Conservation (phyloP, 805 yeast species). For the Barnettozyma californica region DNA sequence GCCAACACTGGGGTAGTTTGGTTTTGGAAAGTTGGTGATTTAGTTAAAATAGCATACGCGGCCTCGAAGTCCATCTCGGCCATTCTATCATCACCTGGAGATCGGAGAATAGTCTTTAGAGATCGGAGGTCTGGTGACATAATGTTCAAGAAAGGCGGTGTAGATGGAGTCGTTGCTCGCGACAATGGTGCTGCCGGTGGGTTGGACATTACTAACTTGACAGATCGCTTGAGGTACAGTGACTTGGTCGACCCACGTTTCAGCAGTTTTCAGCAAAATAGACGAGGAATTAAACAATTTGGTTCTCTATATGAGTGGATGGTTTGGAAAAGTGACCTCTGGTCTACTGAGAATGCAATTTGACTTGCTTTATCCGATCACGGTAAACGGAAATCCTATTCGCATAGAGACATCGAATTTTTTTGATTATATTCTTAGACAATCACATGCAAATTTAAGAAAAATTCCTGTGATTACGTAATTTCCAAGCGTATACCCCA, state of each 20-base stretch:
- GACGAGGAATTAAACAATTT: neutral
- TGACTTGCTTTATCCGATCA: neutral
- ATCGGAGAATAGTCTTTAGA: conserved; percentile 1
- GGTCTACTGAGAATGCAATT: neutral
- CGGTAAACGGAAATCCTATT: too few species aligned
- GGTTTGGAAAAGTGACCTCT: neutral
- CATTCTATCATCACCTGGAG: conserved; percentile 9
- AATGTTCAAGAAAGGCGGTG: conserved; percentile 11
- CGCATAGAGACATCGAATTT: too few species aligned
- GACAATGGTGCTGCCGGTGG: conserved; percentile 3
- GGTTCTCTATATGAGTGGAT: neutral
- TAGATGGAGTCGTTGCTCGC: conserved; percentile 10
- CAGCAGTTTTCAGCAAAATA: neutral
- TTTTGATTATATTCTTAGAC: neutral
- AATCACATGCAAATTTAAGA: conserved; percentile 4
- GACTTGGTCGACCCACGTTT: neutral
- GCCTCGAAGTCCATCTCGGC: conserved; percentile 26
- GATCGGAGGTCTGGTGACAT: conserved; percentile 13
- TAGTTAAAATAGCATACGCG: conserved; percentile 25
- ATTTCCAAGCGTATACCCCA: too few species aligned
- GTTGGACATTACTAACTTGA: neutral
- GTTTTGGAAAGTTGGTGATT: conserved; percentile 16
- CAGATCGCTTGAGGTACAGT: neutral
- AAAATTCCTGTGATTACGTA: too few species aligned
- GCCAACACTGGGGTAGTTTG: conserved; percentile 2